phyloP scores from a whole-genome alignment of 108 stramenopile genomes.

The Stephanodiscus minutulus region DNA sequence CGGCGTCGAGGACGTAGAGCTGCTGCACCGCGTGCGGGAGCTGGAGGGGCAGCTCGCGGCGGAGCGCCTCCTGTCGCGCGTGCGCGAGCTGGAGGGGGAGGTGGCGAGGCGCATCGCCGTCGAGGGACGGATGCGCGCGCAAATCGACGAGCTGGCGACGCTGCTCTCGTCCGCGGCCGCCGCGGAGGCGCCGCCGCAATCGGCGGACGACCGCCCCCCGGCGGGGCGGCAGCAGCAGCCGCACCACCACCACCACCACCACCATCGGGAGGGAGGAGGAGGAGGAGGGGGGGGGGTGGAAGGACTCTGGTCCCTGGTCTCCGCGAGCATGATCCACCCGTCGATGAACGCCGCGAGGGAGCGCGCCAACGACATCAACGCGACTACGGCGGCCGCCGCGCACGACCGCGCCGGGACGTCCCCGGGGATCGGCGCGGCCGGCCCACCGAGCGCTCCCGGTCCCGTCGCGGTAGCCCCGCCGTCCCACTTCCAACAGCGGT shows the following conservation, averaged over 20 bases:
- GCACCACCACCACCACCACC: too few species aligned
- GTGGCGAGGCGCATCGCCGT: neutral
- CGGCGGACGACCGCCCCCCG: too few species aligned
- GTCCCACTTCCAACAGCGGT: too few species aligned
- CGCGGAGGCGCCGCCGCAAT: neutral
- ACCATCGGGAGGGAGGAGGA: neutral
- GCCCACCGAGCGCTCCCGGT: too few species aligned
- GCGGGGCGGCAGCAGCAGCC: too few species aligned
- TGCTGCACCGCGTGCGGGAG: neutral
- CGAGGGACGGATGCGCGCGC: neutral
- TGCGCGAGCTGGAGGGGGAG: neutral
- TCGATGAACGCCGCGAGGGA: neutral
- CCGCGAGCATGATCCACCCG: slow-evolving; percentile 14
- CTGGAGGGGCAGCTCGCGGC: slow-evolving; percentile 2
- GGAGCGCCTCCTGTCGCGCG: neutral
- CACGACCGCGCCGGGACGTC: too few species aligned
- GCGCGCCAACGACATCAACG: too few species aligned
- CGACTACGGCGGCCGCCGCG: too few species aligned
- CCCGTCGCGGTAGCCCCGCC: too few species aligned
- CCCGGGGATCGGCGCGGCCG: too few species aligned
- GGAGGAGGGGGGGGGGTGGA: neutral
- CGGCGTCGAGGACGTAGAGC: neutral
- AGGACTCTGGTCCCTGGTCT: slow-evolving; percentile 12
- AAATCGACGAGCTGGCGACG: neutral
- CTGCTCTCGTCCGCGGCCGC: neutral